Conservation (phyloP, 2,329 filamentous ascomycete species). For the Hypomyces perniciosus region DNA sequence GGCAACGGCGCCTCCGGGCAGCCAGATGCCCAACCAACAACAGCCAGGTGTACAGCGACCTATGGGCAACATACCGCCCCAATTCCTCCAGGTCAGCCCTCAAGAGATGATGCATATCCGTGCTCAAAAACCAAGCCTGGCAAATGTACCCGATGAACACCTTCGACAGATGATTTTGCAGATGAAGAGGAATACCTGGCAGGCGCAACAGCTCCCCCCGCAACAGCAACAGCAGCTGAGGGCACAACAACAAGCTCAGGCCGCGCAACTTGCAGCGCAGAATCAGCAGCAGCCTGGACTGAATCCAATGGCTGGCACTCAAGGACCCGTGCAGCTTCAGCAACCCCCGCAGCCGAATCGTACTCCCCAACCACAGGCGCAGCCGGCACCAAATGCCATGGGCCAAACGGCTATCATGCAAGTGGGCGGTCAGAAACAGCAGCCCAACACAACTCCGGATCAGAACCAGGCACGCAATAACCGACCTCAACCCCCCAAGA, state of each 20-base stretch:
- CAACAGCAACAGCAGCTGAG: conserved; percentile 30
- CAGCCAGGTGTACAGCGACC: conserved; percentile 23
- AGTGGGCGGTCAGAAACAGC: conserved; percentile 26
- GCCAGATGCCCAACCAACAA: conserved; percentile 24
- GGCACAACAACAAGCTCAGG: conserved; percentile 31
- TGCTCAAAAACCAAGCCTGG: conserved; percentile 20
- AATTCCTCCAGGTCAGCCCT: conserved; percentile 27
- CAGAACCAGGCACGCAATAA: conserved; percentile 20
- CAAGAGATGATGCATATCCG: conserved; percentile 30
- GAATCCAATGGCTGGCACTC: conserved; percentile 39
- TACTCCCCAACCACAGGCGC: conserved; percentile 32
- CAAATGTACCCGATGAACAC: conserved; percentile 28
- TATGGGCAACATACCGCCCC: conserved; percentile 23
- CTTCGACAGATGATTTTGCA: conserved; percentile 25
- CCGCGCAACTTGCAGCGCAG: conserved; percentile 25
- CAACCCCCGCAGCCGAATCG: conserved; percentile 45
- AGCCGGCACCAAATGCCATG: conserved; percentile 36
- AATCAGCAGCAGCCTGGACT: conserved; percentile 32
- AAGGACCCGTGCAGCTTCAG: conserved; percentile 47
- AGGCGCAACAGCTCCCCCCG: conserved; percentile 25
- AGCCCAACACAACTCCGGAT: conserved; percentile 18
- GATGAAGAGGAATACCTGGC: conserved; percentile 29
- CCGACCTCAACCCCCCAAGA: conserved; percentile 31
- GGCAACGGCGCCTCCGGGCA: conserved; percentile 17
- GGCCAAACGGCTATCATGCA: conserved; percentile 33